These are phyloP conservation scores for Backusella psychrophila DNA, from an alignment of 192 early-diverging fungal species.

Conservation along the genomic window DNA sequence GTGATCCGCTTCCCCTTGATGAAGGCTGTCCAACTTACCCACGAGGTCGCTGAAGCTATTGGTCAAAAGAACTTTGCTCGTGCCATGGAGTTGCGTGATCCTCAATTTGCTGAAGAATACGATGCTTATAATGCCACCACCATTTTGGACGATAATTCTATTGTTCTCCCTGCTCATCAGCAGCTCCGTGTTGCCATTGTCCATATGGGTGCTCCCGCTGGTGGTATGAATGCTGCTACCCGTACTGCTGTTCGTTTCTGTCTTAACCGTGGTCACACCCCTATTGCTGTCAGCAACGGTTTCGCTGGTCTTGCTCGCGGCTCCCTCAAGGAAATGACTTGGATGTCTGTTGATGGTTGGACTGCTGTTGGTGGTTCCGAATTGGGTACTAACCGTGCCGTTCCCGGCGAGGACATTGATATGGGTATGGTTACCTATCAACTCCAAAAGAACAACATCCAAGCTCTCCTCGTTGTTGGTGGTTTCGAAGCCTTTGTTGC, in stretches of 20 bases:
- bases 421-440: constrained; percentile 89
- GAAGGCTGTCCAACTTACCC: constrained; percentile 90
- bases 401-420: constrained; percentile 69
- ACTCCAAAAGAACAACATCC: constrained; percentile 87
- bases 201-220: constrained; percentile 94
- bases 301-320: constrained; percentile 87
- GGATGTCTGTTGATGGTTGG: constrained; percentile 90
- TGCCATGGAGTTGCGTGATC: constrained; percentile 90
- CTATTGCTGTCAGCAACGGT: constrained; percentile 90
- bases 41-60: constrained; percentile 85
- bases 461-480: constrained; percentile 91
- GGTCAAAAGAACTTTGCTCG: constrained; percentile 75
- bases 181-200: constrained; percentile 86
- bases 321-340: constrained; percentile 72
- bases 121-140: constrained; percentile 64
- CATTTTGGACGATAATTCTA: constrained; percentile 36
- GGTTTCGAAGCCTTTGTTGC: constrained; percentile 94
- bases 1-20: constrained; percentile 83
- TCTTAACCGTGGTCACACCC: constrained; percentile 83
- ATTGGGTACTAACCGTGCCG: constrained; percentile 92
- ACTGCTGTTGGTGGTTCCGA: constrained; percentile 88
- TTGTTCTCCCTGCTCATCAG: constrained; percentile 35
- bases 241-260: constrained; percentile 81
- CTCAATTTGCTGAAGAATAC: constrained; percentile 73
- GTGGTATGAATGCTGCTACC: constrained; percentile 97